Evolutionary conservation across 2,329 filamentous ascomycete genomes (phyloP).

Genomic region (Lecanoromycetidae sp.): DNA sequence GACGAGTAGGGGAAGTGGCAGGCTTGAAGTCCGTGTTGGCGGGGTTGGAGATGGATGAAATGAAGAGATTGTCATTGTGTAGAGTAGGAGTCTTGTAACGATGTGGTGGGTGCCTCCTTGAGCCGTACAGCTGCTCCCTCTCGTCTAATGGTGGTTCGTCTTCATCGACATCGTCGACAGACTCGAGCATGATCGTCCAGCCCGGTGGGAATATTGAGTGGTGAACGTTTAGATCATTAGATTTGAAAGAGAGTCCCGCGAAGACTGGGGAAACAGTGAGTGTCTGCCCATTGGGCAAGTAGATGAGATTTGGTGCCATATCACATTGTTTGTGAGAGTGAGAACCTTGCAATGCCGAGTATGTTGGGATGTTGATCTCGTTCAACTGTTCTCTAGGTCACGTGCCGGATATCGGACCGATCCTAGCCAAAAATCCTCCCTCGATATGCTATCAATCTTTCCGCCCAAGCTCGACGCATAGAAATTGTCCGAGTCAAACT

Average conservation of each 20-base stretch:
- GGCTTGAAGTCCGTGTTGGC: slow-evolving; percentile 69
- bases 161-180: slow-evolving; percentile 40
- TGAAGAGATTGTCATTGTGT: slow-evolving; percentile 70
- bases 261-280: slow-evolving; percentile 76
- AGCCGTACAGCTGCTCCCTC: slow-evolving; percentile 19
- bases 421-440: too few species aligned
- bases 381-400: too few species aligned
- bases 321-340: not conserved
- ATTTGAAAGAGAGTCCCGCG: slow-evolving; percentile 82
- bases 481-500: too few species aligned
- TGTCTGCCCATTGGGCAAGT: slow-evolving; percentile 78
- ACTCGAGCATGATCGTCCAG: slow-evolving; percentile 81
- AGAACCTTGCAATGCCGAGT: too few species aligned
- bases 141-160: slow-evolving; percentile 21
- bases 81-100: slow-evolving; percentile 66
- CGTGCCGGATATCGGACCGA: too few species aligned
- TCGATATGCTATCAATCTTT: too few species aligned
- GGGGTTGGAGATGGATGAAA: slow-evolving; percentile 81
- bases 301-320: slow-evolving; percentile 35
- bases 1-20: slow-evolving; percentile 65
- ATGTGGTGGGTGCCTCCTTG: slow-evolving; percentile 27
- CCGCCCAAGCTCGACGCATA: too few species aligned
- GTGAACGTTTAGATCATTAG: slow-evolving; percentile 58
- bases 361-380: too few species aligned
- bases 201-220: slow-evolving; percentile 66